Percentiles rank a stretch among this genome's conserved stretches.
phyloP scores from a whole-genome alignment of 176 grass and related monocot genomes.

The Eleusine coracana region DNA sequence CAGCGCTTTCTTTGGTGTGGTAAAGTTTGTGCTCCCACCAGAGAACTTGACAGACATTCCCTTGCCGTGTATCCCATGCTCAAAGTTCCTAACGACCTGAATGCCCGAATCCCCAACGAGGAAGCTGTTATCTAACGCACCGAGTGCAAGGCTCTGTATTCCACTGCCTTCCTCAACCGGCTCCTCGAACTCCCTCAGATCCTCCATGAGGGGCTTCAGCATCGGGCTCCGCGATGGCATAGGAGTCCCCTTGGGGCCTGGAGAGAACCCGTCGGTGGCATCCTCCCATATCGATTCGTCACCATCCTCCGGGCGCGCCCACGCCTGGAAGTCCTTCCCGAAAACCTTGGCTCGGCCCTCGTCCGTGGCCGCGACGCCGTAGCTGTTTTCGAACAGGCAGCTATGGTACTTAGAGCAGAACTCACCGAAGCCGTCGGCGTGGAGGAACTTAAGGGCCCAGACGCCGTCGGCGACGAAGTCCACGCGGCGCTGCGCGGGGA shows the following conservation, averaged over 20 bases:
- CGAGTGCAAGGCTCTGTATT: constrained; percentile 79
- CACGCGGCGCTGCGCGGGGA: constrained; percentile 66
- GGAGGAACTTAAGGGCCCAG: constrained; percentile 86
- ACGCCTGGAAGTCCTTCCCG: constrained; percentile 89
- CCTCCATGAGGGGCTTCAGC: constrained; percentile 64
- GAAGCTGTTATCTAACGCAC: constrained; percentile 79
- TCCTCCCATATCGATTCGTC: constrained; percentile 94
- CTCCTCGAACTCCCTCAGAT: constrained; percentile 86
- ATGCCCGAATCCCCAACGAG: constrained; percentile 68
- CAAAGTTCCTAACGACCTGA: constrained; percentile 75
- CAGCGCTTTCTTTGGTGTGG: constrained; percentile 81
- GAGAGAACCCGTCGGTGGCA: constrained; percentile 47
- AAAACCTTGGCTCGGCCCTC: constrained; percentile 85
- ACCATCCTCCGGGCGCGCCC: constrained; percentile 72
- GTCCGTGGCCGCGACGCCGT: constrained; percentile 66
- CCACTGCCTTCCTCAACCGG: constrained; percentile 57
- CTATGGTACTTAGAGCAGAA: constrained; percentile 79
- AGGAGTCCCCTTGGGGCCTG: constrained; percentile 41
- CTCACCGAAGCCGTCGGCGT: constrained; percentile 51
- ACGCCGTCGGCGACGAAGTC: constrained; percentile 92
- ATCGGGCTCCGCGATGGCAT: constrained; percentile 32
- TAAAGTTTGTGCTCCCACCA: constrained; percentile 45
- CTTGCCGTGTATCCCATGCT: constrained; percentile 87
- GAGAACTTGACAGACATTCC: constrained; percentile 78
- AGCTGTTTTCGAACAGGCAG: constrained; percentile 58